These are phyloP conservation scores for Stagonosporopsis chrysanthemi DNA, from an alignment of 2,329 filamentous ascomycete species.

Conservation along the genomic window DNA sequence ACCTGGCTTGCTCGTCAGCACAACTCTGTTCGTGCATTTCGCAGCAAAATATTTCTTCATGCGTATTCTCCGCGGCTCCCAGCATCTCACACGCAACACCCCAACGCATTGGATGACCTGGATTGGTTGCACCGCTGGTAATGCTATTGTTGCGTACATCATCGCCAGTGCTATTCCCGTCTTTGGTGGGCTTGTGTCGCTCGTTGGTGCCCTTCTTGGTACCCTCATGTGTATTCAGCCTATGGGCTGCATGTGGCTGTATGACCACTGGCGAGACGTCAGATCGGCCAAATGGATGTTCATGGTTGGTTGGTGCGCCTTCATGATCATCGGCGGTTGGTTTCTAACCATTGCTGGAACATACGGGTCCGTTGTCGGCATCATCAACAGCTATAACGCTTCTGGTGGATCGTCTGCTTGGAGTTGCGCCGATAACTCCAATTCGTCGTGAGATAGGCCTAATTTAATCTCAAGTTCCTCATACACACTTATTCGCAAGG, in stretches of 20 bases:
- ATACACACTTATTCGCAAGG: too few relatives aligned
- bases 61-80: slow-evolving; percentile 72
- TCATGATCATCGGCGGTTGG: slow-evolving; percentile 33
- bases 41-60: slow-evolving; percentile 60
- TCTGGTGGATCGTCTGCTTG: slow-evolving; percentile 34
- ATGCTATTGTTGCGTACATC: slow-evolving; percentile 30
- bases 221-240: slow-evolving; percentile 39
- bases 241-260: slow-evolving; percentile 41
- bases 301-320: slow-evolving; percentile 34
- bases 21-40: slow-evolving; percentile 34
- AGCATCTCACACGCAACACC: slow-evolving; percentile 61
- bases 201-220: slow-evolving; percentile 37
- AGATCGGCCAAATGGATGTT: slow-evolving; percentile 27
- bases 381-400: slow-evolving; percentile 36
- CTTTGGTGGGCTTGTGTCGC: slow-evolving; percentile 37
- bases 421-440: slow-evolving; percentile 37
- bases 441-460: not conserved
- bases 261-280: slow-evolving; percentile 33
- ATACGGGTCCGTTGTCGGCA: slow-evolving; percentile 37
- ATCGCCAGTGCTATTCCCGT: slow-evolving; percentile 39
- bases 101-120: slow-evolving; percentile 37
- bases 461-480: too few relatives aligned
- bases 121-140: slow-evolving; percentile 31
- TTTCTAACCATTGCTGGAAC: slow-evolving; percentile 38
- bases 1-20: slow-evolving; percentile 51